Evolutionary conservation across 139 green algal species (phyloP).

Genomic region (Trebouxia sp.): DNA sequence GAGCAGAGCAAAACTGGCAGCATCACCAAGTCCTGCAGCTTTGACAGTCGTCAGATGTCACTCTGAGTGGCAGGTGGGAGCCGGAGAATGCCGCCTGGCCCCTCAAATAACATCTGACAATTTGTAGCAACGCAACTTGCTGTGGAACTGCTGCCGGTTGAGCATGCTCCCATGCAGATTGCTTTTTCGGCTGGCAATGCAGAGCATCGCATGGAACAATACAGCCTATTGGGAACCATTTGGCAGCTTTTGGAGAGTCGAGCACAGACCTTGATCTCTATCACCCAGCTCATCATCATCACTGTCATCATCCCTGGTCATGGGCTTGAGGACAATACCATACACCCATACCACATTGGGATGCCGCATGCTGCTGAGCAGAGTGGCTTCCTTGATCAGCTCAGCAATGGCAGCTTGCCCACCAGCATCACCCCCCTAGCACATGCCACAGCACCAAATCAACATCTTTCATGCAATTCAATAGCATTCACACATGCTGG

Average conservation of each 20-base stretch:
- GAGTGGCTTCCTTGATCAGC: constrained; percentile 65
- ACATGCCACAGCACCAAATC: background rate
- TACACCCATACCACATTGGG: constrained; percentile 75
- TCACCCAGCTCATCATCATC: constrained; percentile 20
- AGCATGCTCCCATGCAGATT: too few species aligned
- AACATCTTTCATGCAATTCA: too few species aligned
- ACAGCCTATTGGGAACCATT: background rate
- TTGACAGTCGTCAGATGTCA: too few species aligned
- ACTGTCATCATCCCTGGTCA: constrained; percentile 1
- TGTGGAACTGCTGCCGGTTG: background rate
- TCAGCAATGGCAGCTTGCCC: constrained; percentile 52
- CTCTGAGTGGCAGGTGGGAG: too few species aligned
- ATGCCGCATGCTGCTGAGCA: constrained; percentile 63
- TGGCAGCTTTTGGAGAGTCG: background rate
- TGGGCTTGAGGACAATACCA: constrained; percentile 66
- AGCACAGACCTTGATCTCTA: background rate
- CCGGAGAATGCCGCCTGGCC: too few species aligned
- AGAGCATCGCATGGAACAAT: constrained; percentile 30
- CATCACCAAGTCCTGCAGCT: too few species aligned
- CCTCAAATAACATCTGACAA: too few species aligned
- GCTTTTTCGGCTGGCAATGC: background rate
- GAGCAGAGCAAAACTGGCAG: too few species aligned
- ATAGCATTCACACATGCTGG: too few species aligned
- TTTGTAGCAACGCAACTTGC: background rate
- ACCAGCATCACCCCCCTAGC: constrained; percentile 6